phyloP scores from a whole-genome alignment of 331 rosid species.

The Rosa hybrid region DNA sequence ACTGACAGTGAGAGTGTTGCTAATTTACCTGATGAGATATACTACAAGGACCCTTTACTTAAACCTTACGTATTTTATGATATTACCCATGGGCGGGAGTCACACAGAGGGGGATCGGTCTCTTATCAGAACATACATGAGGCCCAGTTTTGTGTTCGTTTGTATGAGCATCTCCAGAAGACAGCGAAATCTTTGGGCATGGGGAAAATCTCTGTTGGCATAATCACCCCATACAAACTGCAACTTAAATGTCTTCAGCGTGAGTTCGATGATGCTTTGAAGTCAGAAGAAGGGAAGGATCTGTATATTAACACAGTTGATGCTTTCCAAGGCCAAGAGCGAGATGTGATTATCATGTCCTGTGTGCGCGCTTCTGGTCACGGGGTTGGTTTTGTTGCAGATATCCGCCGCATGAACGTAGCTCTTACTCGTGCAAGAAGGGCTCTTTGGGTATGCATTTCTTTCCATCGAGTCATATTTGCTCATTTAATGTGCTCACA shows the following conservation, averaged over 20 bases:
- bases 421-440: constrained; percentile 99
- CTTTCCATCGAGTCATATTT: constrained; percentile 6
- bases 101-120: constrained; percentile 97
- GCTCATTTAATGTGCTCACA: neutral
- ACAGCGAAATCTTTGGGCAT: constrained; percentile 56
- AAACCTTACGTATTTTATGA: constrained; percentile 88
- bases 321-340: constrained; percentile 99
- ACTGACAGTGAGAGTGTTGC: constrained; percentile 86
- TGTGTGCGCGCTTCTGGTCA: constrained; percentile 96
- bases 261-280: constrained; percentile 81
- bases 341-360: constrained; percentile 98
- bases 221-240: constrained; percentile 96
- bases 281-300: constrained; percentile 95
- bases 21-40: constrained; percentile 78
- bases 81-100: constrained; percentile 94
- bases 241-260: constrained; percentile 97
- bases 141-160: constrained; percentile 89
- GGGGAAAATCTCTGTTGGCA: constrained; percentile 81
- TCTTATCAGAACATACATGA: constrained; percentile 87
- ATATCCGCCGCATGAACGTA: constrained; percentile 95
- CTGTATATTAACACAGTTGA: constrained; percentile 93
- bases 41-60: constrained; percentile 84
- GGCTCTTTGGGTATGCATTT: constrained; percentile 83
- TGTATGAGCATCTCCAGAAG: constrained; percentile 90
- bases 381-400: constrained; percentile 98